Evolutionary conservation across 2,329 filamentous ascomycete genomes (phyloP).

Genomic region (Penicillium sp.): DNA sequence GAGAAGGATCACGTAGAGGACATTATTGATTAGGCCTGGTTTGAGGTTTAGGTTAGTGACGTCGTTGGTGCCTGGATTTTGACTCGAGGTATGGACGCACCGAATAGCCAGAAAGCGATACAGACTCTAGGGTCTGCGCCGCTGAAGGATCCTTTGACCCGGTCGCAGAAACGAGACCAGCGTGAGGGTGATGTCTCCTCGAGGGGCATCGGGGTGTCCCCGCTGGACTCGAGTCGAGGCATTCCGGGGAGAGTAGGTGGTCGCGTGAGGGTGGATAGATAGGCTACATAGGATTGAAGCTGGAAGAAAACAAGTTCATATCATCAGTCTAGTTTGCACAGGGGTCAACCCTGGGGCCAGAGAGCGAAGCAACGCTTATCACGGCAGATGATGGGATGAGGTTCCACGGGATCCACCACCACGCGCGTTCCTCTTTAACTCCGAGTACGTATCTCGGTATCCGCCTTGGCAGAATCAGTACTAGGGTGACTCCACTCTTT

Average conservation of each 20-base stretch:
- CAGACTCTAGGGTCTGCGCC: constrained; percentile 72
- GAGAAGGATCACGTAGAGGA: constrained; percentile 95
- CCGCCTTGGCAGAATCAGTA: background rate
- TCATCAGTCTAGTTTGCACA: background rate
- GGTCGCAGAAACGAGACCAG: constrained; percentile 71
- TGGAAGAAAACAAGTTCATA: background rate
- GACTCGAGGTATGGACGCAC: constrained; percentile 49
- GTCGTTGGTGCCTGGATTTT: background rate
- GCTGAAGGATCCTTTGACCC: constrained; percentile 63
- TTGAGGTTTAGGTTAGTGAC: background rate
- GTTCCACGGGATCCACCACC: constrained; percentile 1
- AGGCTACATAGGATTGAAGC: background rate
- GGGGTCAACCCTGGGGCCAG: background rate
- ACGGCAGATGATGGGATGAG: background rate
- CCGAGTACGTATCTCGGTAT: background rate
- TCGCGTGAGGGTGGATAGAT: background rate
- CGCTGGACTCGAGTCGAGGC: background rate
- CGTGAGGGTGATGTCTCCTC: constrained; percentile 49
- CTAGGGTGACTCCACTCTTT: background rate
- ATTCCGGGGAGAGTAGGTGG: background rate
- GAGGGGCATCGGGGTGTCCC: background rate
- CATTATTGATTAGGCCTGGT: constrained; percentile 88
- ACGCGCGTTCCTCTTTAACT: background rate
- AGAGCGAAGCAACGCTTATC: background rate
- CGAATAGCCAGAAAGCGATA: constrained; percentile 89